phyloP scores from a whole-genome alignment of 2,329 filamentous ascomycete species.

The Alternaria novae-zelandiae region DNA sequence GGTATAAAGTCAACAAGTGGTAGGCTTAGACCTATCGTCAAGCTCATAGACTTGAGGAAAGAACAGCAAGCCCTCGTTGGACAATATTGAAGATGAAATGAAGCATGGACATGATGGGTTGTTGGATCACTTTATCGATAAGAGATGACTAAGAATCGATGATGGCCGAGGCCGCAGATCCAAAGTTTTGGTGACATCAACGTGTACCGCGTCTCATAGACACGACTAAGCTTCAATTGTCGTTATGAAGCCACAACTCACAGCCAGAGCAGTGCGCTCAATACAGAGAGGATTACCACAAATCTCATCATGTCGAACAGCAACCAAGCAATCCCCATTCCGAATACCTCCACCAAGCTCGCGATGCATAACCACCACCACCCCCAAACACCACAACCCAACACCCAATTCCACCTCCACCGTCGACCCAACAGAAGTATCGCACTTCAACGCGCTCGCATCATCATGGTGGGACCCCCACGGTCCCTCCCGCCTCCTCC shows the following conservation, averaged over 20 bases:
- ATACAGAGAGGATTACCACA: conserved; percentile 6
- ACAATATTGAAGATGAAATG: background rate
- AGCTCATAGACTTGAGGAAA: background rate
- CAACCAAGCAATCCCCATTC: background rate
- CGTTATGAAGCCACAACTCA: conserved; percentile 19
- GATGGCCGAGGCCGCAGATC: background rate
- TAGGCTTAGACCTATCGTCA: fast-evolving
- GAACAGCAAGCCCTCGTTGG: background rate
- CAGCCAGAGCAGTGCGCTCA: conserved; percentile 14
- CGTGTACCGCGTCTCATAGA: background rate
- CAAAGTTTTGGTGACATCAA: conserved; percentile 22
- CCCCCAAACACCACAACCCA: conserved; percentile 21
- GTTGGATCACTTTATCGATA: background rate
- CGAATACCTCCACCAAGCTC: conserved; percentile 7
- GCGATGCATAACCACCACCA: conserved; percentile 23
- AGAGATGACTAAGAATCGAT: background rate
- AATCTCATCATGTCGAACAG: background rate
- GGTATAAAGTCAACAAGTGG: background rate
- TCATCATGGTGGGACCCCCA: conserved; percentile 97
- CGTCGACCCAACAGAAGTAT: conserved; percentile 84
- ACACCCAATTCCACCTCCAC: conserved; percentile 41
- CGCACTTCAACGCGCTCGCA: conserved; percentile 92
- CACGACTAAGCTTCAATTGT: background rate
- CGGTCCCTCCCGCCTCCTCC: conserved; percentile 87
- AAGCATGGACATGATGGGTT: background rate